A percentile compares a stretch with the other conserved stretches of the same genome.
These are phyloP conservation scores for Brassica cretica DNA, from an alignment of 345 rosid genomes.

Conservation along the genomic window DNA sequence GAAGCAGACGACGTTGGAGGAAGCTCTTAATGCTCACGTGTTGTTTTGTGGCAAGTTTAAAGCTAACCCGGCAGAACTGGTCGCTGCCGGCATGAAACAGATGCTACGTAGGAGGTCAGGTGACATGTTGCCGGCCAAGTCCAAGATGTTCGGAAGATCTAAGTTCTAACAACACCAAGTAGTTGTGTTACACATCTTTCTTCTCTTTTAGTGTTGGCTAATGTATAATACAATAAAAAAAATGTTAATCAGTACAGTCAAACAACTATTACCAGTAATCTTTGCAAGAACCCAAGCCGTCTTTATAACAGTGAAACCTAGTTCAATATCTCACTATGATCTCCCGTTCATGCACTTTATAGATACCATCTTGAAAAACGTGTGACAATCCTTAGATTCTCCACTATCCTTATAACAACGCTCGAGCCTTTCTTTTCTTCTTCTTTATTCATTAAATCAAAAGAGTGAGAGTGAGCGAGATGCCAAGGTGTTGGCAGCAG, in stretches of 20 bases:
- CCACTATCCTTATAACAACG: too few species aligned
- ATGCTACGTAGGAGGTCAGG: constrained; percentile 87
- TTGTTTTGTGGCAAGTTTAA: constrained; percentile 89
- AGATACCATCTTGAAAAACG: constrained; percentile 2
- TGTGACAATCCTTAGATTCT: constrained; percentile 44
- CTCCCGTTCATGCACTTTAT: constrained; percentile 15
- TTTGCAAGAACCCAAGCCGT: constrained; percentile 29
- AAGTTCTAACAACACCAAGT: constrained; percentile 42
- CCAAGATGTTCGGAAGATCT: constrained; percentile 73
- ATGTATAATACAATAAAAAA: not conserved
- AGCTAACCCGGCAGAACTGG: constrained; percentile 80
- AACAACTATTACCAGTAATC: constrained; percentile 20
- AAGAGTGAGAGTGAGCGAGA: too few species aligned
- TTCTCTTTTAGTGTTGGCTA: not conserved
- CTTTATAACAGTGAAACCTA: constrained; percentile 26
- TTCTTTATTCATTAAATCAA: constrained; percentile 1
- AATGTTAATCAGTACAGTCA: not conserved
- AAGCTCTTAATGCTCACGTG: constrained; percentile 89
- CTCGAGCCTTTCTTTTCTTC: not conserved
- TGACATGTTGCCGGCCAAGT: constrained; percentile 48
- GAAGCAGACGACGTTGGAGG: constrained; percentile 53
- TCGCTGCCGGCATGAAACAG: constrained; percentile 96
- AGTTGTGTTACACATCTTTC: constrained; percentile 29
- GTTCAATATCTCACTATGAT: constrained; percentile 9
- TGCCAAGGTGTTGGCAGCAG: too few species aligned